Percentiles rank a stretch among this genome's conserved stretches.
These are phyloP conservation scores for Nannizzia gypsea DNA, from an alignment of 2,329 filamentous ascomycete species.

Conservation along the genomic window DNA sequence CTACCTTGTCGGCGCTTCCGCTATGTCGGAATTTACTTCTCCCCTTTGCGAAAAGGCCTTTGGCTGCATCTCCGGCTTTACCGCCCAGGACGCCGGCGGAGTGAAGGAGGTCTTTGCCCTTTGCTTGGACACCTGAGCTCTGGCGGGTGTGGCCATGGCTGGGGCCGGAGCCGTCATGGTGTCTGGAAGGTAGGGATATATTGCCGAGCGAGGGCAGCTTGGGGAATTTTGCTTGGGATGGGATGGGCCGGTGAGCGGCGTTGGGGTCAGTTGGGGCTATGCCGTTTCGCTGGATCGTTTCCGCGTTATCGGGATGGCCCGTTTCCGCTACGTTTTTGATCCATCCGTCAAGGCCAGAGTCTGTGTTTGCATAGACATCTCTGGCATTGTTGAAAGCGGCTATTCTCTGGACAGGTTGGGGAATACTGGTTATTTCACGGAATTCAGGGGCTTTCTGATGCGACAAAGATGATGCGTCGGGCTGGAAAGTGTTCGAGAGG, in stretches of 20 bases:
- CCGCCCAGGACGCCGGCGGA: conserved; percentile 61
- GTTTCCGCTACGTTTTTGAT: conserved; percentile 38
- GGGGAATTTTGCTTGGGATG: conserved; percentile 30
- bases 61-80: conserved; percentile 67
- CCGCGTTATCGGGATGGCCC: conserved; percentile 41
- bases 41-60: conserved; percentile 82
- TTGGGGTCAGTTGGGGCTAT: conserved; percentile 20
- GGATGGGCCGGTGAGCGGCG: conserved; percentile 19
- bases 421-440: conserved; percentile 63
- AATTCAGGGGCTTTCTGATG: conserved; percentile 38
- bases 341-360: conserved; percentile 62
- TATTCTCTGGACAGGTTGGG: conserved; percentile 56
- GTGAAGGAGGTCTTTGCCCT: conserved; percentile 80
- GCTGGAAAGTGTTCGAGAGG: background rate
- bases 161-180: conserved; percentile 23
- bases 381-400: conserved; percentile 61
- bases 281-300: conserved; percentile 30
- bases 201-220: conserved; percentile 28
- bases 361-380: conserved; percentile 55
- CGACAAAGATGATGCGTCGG: background rate
- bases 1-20: conserved; percentile 68
- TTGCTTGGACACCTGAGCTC: conserved; percentile 47
- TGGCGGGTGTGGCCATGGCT: conserved; percentile 25
- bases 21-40: conserved; percentile 65
- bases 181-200: conserved; percentile 19